Evolutionary conservation across 768 basidiomycete species (phyloP), one percentile per base, ranked within the genome.

Genomic region (Hericium rajendrae): DNA sequence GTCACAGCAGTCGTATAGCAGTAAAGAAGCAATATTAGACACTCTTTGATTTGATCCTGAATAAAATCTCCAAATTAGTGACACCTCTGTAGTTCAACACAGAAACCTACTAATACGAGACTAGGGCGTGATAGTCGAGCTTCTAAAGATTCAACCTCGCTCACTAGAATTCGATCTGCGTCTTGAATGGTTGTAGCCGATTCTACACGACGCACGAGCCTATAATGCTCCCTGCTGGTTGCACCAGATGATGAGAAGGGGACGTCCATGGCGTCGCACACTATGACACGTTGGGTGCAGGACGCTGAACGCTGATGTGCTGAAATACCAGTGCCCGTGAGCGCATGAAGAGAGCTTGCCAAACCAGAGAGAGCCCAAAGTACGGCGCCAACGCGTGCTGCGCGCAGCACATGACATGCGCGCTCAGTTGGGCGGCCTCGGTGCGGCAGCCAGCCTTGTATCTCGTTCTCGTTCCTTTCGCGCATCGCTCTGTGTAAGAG

Each of bases 171-270:
- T 57, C 81, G 78, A 65, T 92, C 85, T 3, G 81, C 84, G 26
- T 76, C 74, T 59, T 82, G 79, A 0, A 75, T 62, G 3, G 86
- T 81, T 13, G 68, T 57, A 1, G 86, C 78, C 22, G 75, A 73
- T 71, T 94, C 91, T 9, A 90, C 77, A 57, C 80, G 85, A 56
- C 82, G 79, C 48, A 93, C 86, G 48, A 94, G 74, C 24, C 79
- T 71, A 70, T 91, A 93, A 60, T 93, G 88, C 3, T 80, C 75
- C 60, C 87, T 78, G 71, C 79, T 87, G 59, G 85, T 72, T 22
- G 91, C 89, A 50, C 89, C 88, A 39, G 91, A 93, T 9, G 85
- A 84, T 50, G 78, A 72, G 69, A 87, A 91, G 8, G 89, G 84
- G 2, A 89, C 80, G n/a, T 90, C 80, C 87, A 90, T 89, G 52